These are phyloP conservation scores for Tylopilus sp. DNA, from an alignment of 768 basidiomycete species.

Conservation along the genomic window DNA sequence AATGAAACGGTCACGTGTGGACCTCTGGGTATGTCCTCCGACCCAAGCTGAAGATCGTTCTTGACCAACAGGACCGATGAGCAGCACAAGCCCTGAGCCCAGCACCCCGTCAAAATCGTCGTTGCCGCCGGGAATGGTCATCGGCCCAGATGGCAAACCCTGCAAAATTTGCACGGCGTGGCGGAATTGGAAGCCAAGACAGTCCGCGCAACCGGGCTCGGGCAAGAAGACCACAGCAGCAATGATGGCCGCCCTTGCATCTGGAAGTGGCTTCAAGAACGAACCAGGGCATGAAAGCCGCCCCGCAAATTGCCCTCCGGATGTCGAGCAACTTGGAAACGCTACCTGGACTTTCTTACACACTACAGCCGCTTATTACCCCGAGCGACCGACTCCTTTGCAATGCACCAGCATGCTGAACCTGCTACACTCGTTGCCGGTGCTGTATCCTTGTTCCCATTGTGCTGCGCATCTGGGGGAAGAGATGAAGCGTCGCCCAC, in stretches of 20 bases:
- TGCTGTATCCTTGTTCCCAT: constrained; percentile 83
- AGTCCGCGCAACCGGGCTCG: constrained; percentile 26
- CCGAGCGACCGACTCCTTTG: constrained; percentile 66
- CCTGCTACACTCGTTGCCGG: constrained; percentile 72
- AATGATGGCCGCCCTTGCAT: constrained; percentile 34
- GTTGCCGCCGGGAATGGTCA: constrained; percentile 79
- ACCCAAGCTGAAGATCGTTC: neutral
- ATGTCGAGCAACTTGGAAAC: constrained; percentile 83
- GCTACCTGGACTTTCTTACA: constrained; percentile 98
- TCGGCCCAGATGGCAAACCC: constrained; percentile 92
- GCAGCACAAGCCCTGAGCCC: constrained; percentile 3
- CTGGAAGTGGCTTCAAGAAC: constrained; percentile 27
- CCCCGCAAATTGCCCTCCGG: constrained; percentile 78
- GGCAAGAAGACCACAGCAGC: constrained; percentile 32
- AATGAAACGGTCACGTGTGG: constrained; percentile 18
- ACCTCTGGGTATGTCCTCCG: neutral
- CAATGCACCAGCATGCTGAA: constrained; percentile 84
- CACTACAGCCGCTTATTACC: constrained; percentile 93
- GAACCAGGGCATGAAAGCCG: constrained; percentile 35
- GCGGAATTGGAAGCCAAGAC: constrained; percentile 57
- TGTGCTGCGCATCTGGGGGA: constrained; percentile 83
- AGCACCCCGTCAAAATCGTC: constrained; percentile 15
- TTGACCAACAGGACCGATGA: constrained; percentile 9
- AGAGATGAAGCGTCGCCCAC: constrained; percentile 62
- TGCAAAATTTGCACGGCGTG: constrained; percentile 91